Evolutionary conservation across 257 asterid genomes (phyloP).

Genomic region (Ilex aquifolium): DNA sequence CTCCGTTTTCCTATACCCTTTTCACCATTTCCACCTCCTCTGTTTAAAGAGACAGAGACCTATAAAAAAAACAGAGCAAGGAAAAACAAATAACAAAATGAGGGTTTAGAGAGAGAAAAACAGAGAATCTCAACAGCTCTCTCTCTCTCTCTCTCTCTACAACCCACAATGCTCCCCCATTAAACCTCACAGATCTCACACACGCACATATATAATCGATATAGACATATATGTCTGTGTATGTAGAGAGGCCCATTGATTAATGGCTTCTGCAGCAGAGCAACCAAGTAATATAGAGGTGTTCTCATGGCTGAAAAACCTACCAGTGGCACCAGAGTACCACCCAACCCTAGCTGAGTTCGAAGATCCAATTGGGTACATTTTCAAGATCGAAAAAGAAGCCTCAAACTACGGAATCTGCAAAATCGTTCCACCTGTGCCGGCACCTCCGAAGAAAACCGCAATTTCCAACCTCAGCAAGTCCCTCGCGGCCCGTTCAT

Average conservation of each 20-base stretch:
- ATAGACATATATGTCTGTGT: slow-evolving; percentile 15
- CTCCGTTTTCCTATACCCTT: no score
- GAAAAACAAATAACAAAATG: not conserved
- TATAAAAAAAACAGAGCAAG: slow-evolving; percentile 29
- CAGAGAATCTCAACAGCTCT: slow-evolving; percentile 30
- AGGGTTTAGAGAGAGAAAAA: slow-evolving; percentile 12
- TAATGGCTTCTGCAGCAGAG: slow-evolving; percentile 66
- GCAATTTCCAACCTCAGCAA: slow-evolving; percentile 60
- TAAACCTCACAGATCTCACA: slow-evolving; percentile 47
- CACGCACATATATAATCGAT: not conserved
- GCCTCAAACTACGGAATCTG: slow-evolving; percentile 93
- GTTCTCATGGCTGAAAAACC: slow-evolving; percentile 79
- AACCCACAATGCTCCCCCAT: slow-evolving; percentile 24
- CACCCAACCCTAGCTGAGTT: slow-evolving; percentile 88
- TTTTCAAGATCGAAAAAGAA: slow-evolving; percentile 94
- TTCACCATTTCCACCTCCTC: no score
- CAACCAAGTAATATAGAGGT: slow-evolving; percentile 66
- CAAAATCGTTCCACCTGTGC: slow-evolving; percentile 92
- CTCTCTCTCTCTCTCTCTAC: slow-evolving; percentile 8
- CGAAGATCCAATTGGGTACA: slow-evolving; percentile 97
- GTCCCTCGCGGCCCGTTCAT: slow-evolving; percentile 71
- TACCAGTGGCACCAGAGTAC: slow-evolving; percentile 95
- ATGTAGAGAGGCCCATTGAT: slow-evolving; percentile 15
- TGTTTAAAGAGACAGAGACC: slow-evolving; percentile 36
- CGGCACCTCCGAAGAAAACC: slow-evolving; percentile 57